Evolutionary conservation across 2,329 filamentous ascomycete genomes (phyloP).

Genomic region (Elsinoe perseae): DNA sequence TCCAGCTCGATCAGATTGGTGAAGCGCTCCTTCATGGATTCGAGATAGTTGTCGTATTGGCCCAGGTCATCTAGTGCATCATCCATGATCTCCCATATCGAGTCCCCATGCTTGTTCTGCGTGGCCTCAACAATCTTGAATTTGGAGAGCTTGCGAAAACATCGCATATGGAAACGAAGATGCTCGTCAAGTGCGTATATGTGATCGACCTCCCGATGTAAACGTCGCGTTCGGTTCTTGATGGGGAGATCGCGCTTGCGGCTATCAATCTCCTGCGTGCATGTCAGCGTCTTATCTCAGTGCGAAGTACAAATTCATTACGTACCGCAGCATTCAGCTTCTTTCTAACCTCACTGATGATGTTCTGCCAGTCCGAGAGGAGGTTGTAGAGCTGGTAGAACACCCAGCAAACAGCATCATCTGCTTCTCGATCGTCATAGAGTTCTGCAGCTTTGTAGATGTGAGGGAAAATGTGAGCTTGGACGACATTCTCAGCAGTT

Average conservation of each 20-base stretch:
- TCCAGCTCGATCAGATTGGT: constrained; percentile 34
- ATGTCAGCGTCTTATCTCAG: constrained; percentile 12
- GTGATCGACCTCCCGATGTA: constrained; percentile 31
- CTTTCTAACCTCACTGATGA: constrained; percentile 29
- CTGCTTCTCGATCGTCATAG: constrained; percentile 28
- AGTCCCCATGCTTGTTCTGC: constrained; percentile 26
- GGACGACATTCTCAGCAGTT: constrained; percentile 29
- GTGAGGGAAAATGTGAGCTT: constrained; percentile 28
- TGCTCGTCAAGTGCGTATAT: constrained; percentile 32
- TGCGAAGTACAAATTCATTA: too few species aligned
- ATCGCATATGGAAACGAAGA: constrained; percentile 29
- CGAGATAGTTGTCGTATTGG: constrained; percentile 29
- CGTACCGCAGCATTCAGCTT: constrained; percentile 29
- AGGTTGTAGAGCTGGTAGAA: constrained; percentile 30
- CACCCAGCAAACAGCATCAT: constrained; percentile 32
- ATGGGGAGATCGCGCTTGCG: constrained; percentile 29
- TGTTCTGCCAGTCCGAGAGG: constrained; percentile 33
- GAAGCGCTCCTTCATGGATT: constrained; percentile 32
- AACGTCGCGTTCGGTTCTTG: constrained; percentile 27
- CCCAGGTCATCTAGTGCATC: constrained; percentile 32
- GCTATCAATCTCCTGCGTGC: constrained; percentile 27
- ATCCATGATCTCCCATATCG: constrained; percentile 31
- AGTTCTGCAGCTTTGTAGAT: constrained; percentile 18
- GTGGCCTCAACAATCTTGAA: constrained; percentile 26
- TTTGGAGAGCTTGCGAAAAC: constrained; percentile 31